Conservation (phyloP, 306 rosid genomes). For the Lablab purpureus region DNA sequence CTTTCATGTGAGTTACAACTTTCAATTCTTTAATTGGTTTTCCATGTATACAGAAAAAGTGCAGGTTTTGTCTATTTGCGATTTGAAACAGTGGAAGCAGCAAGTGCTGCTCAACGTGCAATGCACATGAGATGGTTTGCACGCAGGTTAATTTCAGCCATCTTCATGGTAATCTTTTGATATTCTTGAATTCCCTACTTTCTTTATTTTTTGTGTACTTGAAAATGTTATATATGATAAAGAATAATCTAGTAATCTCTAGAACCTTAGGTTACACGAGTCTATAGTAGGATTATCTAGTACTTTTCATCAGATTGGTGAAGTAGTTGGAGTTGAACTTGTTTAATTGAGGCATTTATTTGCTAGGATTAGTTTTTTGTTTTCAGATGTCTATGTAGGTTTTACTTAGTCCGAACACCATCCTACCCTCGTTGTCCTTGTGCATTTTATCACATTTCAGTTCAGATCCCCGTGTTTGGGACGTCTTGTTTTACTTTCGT, state of each 20-base stretch:
- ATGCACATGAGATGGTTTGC: slow-evolving; percentile 99
- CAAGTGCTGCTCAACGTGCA: slow-evolving; percentile 84
- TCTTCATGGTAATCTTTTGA: slow-evolving; percentile 74
- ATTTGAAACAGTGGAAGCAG: slow-evolving; percentile 85
- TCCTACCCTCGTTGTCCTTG: background rate
- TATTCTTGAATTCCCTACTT: background rate
- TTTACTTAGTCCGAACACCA: background rate
- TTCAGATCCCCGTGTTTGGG: background rate
- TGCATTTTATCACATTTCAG: slow-evolving; percentile 7
- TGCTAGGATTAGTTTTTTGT: background rate
- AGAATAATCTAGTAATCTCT: background rate
- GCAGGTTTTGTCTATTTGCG: slow-evolving; percentile 91
- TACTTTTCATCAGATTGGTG: no score
- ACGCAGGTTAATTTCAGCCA: slow-evolving; percentile 80
- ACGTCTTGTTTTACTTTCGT: no score
- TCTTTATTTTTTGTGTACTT: background rate
- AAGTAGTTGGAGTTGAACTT: background rate
- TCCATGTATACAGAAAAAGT: slow-evolving; percentile 67
- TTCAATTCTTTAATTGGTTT: slow-evolving; percentile 28
- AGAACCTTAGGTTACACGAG: background rate
- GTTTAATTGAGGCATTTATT: no score
- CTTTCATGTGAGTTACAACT: background rate
- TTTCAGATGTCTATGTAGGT: background rate
- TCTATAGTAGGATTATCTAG: background rate
- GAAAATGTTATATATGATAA: background rate